Evolutionary conservation across 2,329 filamentous ascomycete genomes (phyloP).

Genomic region (Penicillium sp.): DNA sequence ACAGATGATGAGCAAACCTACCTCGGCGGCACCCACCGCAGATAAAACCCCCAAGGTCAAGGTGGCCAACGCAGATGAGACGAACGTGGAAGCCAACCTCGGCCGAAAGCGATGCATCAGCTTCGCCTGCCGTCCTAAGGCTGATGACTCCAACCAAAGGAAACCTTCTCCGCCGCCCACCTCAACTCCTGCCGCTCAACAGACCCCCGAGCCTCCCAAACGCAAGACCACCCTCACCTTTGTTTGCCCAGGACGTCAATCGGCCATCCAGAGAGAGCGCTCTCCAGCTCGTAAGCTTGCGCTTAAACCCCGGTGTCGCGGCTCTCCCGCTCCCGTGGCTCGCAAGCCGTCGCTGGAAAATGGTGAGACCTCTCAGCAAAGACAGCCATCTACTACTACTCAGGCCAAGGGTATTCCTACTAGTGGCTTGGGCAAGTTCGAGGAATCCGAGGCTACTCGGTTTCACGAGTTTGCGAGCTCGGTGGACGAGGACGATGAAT

Average conservation of each 20-base stretch:
- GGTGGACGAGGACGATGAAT: constrained; percentile 76
- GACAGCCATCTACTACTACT: constrained; percentile 10
- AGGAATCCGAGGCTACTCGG: constrained; percentile 40
- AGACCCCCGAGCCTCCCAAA: constrained; percentile 29
- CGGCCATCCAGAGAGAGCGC: constrained; percentile 24
- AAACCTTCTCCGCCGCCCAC: constrained; percentile 17
- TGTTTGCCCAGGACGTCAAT: constrained; percentile 40
- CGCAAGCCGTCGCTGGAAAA: constrained; percentile 25
- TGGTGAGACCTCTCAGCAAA: constrained; percentile 7
- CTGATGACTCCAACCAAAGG: constrained; percentile 40
- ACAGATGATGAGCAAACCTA: constrained; percentile 28
- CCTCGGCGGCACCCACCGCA: constrained; percentile 11
- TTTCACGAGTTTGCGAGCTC: constrained; percentile 94
- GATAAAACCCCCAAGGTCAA: constrained; percentile 20
- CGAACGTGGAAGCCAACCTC: constrained; percentile 56
- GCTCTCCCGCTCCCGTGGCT: constrained; percentile 39
- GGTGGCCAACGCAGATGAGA: constrained; percentile 44
- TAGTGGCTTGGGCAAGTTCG: constrained; percentile 36
- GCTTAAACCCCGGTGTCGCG: constrained; percentile 29
- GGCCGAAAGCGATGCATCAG: constrained; percentile 85
- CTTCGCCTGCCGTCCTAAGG: constrained; percentile 74
- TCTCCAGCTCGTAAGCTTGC: constrained; percentile 22
- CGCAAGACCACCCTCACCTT: constrained; percentile 46
- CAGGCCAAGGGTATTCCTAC: constrained; percentile 29
- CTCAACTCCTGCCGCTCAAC: constrained; percentile 18